Percentiles rank a stretch among this genome's conserved stretches.
These are phyloP conservation scores for Caryopteris hybrid DNA, from an alignment of 305 asterid species.

Conservation along the genomic window DNA sequence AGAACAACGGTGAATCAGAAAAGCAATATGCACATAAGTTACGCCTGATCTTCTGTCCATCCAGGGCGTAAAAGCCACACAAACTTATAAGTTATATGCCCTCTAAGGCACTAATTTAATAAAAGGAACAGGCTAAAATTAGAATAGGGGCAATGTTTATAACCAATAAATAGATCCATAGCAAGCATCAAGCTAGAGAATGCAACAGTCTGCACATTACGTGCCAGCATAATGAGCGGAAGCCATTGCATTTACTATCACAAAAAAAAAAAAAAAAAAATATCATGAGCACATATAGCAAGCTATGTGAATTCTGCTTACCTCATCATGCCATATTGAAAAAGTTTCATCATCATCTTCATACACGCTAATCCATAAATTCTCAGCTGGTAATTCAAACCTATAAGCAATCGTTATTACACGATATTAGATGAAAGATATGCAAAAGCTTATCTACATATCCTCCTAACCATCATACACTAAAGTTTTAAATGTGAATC, in stretches of 20 bases:
- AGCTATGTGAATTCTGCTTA: constrained; percentile 13
- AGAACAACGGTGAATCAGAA: constrained; percentile 16
- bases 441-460: background rate
- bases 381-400: constrained; percentile 73
- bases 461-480: background rate
- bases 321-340: constrained; percentile 89
- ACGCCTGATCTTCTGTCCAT: background rate
- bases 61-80: background rate
- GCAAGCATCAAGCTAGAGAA: background rate
- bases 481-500: background rate
- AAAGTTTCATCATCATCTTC: constrained; percentile 82
- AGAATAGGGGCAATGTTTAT: too few relatives aligned
- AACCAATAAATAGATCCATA: background rate
- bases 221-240: too few relatives aligned
- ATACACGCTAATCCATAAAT: constrained; percentile 84
- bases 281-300: background rate
- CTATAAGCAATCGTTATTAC: constrained; percentile 31
- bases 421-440: constrained; percentile 4
- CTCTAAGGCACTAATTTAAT: background rate
- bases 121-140: too few relatives aligned
- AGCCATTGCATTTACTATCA: too few relatives aligned
- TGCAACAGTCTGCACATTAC: too few relatives aligned
- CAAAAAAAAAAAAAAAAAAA: too few relatives aligned
- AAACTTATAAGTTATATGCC: background rate
- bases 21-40: background rate